phyloP scores from a whole-genome alignment of 352 stramenopile genomes.

The Elongisporangium anandrum region DNA sequence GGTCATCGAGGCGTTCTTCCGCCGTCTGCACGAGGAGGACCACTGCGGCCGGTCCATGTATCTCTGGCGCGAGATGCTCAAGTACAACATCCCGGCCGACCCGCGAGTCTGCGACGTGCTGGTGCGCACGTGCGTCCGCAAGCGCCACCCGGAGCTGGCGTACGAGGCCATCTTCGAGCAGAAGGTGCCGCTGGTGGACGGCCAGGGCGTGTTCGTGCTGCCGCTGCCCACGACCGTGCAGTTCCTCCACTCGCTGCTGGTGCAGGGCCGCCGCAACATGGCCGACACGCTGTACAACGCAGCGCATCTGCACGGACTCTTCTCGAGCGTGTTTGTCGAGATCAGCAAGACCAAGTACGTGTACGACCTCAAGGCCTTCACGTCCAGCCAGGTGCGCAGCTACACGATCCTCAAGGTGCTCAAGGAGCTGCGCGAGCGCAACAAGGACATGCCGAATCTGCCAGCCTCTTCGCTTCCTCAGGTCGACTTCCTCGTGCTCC shows the following conservation, averaged over 20 bases:
- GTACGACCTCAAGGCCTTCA: conserved; percentile 66
- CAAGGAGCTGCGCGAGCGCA: conserved; percentile 38
- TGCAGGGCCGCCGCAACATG: conserved; percentile 60
- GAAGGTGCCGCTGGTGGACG: conserved; percentile 42
- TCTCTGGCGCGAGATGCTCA: conserved; percentile 83
- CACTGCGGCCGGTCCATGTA: conserved; percentile 82
- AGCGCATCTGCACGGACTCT: conserved; percentile 41
- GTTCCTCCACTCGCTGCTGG: conserved; percentile 68
- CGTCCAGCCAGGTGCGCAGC: conserved; percentile 48
- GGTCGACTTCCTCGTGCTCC: conserved; percentile 67
- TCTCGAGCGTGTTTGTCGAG: conserved; percentile 50
- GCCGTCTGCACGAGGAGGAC: conserved; percentile 78
- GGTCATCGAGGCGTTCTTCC: conserved; percentile 80
- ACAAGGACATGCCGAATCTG: conserved; percentile 20
- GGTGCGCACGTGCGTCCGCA: conserved; percentile 78
- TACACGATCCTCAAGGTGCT: conserved; percentile 65
- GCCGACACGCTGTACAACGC: conserved; percentile 59
- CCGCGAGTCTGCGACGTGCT: conserved; percentile 74
- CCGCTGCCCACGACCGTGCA: conserved; percentile 47
- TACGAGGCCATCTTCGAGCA: conserved; percentile 70
- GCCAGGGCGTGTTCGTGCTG: conserved; percentile 61
- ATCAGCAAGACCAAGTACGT: conserved; percentile 26
- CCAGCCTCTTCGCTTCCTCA: conserved; percentile 31
- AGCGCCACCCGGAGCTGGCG: conserved; percentile 76
- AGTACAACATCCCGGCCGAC: conserved; percentile 60